Evolutionary conservation across 2,329 filamentous ascomycete genomes (phyloP).

Genomic region (Byssothecium circinans): DNA sequence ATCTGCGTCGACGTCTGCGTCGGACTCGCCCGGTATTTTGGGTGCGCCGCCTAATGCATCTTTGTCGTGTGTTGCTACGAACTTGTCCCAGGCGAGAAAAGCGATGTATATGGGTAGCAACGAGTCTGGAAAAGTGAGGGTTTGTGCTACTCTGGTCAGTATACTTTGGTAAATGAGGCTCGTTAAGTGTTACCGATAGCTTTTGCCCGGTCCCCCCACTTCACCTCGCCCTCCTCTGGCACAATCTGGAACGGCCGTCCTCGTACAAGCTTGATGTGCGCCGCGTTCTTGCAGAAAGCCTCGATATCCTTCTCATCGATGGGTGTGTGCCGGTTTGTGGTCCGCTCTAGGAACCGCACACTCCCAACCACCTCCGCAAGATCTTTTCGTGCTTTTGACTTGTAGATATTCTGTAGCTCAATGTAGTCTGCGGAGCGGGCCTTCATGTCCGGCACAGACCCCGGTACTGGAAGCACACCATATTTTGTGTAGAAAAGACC

Average conservation of each 20-base stretch:
- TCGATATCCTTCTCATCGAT: slow-evolving; percentile 78
- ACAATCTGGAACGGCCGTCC: slow-evolving; percentile 58
- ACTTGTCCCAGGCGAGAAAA: slow-evolving; percentile 55
- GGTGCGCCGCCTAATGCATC: slow-evolving; percentile 38
- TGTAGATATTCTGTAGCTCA: slow-evolving; percentile 89
- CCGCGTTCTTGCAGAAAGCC: slow-evolving; percentile 91
- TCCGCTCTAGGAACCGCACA: slow-evolving; percentile 60
- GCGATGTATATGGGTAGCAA: slow-evolving; percentile 54
- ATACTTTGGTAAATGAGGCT: background rate
- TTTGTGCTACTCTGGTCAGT: slow-evolving; percentile 31
- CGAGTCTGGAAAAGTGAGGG: slow-evolving; percentile 49
- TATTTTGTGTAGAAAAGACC: slow-evolving; percentile 75
- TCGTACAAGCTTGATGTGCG: slow-evolving; percentile 86
- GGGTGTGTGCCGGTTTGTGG: slow-evolving; percentile 49
- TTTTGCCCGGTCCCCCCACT: slow-evolving; percentile 54
- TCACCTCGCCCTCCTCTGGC: slow-evolving; percentile 46
- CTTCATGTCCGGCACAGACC: slow-evolving; percentile 95
- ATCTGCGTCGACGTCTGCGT: slow-evolving; percentile 38
- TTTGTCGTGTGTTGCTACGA: slow-evolving; percentile 45
- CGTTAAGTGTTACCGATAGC: slow-evolving; percentile 51
- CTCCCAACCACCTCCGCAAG: slow-evolving; percentile 70
- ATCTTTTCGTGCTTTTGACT: slow-evolving; percentile 79
- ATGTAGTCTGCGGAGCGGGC: slow-evolving; percentile 89
- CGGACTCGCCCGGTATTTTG: slow-evolving; percentile 41
- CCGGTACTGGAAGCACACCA: slow-evolving; percentile 76